Percentiles rank a stretch among this genome's conserved stretches.
Conservation (phyloP, 345 rosid genomes). For the Aethionema arabicum region DNA sequence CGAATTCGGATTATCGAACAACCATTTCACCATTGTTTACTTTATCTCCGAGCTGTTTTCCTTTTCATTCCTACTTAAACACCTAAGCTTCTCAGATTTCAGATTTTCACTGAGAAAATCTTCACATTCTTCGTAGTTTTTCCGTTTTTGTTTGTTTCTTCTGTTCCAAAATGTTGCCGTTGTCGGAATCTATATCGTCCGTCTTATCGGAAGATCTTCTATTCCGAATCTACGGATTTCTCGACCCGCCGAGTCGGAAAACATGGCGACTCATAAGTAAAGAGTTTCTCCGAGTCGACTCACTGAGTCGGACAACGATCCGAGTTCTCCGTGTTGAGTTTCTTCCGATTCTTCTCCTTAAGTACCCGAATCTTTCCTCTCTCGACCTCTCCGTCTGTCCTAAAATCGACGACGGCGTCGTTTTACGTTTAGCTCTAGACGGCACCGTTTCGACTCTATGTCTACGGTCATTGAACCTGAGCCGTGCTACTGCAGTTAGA, state of each 20-base stretch:
- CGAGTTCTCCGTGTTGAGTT: constrained; percentile 71
- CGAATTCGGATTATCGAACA: constrained; percentile 40
- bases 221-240: constrained; percentile 46
- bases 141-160: background rate
- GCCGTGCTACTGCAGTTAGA: constrained; percentile 65
- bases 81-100: background rate
- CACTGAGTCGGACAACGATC: constrained; percentile 49
- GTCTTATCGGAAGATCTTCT: constrained; percentile 78
- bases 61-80: constrained; percentile 75
- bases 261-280: constrained; percentile 71
- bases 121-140: no score
- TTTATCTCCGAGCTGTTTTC: constrained; percentile 75
- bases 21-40: constrained; percentile 54
- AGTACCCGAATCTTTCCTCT: constrained; percentile 44
- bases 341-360: constrained; percentile 49
- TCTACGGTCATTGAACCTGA: constrained; percentile 58
- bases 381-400: constrained; percentile 90
- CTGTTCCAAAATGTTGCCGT: background rate
- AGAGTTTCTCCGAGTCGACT: constrained; percentile 71
- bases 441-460: constrained; percentile 14
- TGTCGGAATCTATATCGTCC: constrained; percentile 38
- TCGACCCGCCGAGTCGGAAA: constrained; percentile 53
- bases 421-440: constrained; percentile 43
- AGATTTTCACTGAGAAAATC: background rate
- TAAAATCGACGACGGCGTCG: constrained; percentile 57